Conservation (phyloP, 257 asterid genomes). For the Solanum arcanum region DNA sequence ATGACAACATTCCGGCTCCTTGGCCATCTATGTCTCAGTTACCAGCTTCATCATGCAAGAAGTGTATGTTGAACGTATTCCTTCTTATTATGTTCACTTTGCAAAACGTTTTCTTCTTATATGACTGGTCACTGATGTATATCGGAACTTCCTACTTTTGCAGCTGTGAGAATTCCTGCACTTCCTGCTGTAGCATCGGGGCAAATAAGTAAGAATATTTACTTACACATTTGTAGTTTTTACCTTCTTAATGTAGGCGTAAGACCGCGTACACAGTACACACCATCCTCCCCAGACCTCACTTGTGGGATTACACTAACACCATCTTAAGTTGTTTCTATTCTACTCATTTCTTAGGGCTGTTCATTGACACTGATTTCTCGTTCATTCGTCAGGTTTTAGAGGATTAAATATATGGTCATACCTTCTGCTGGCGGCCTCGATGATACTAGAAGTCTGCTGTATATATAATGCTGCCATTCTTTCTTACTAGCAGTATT, state of each 20-base stretch:
- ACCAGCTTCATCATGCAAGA: constrained; percentile 78
- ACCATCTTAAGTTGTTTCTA: background rate
- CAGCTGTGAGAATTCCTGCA: constrained; percentile 90
- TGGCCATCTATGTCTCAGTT: constrained; percentile 75
- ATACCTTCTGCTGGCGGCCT: background rate
- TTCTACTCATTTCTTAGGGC: background rate
- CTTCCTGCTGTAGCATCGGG: constrained; percentile 99
- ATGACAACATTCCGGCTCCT: constrained; percentile 95
- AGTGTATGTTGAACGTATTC: constrained; percentile 30
- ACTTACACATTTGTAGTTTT: background rate
- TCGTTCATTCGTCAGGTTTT: background rate
- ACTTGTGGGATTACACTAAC: background rate
- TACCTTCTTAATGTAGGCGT: background rate
- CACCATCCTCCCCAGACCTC: background rate
- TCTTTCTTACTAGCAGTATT: background rate
- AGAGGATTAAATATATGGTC: background rate
- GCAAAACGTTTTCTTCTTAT: background rate
- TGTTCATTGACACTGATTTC: background rate
- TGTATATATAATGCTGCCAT: background rate
- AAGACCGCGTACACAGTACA: background rate
- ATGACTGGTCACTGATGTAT: background rate
- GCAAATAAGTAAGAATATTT: constrained; percentile 48
- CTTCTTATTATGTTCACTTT: background rate
- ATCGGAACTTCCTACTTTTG: background rate
- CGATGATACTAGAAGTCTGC: background rate